Conservation (phyloP, 2,329 filamentous ascomycete genomes). For the Tolypocladium album region DNA sequence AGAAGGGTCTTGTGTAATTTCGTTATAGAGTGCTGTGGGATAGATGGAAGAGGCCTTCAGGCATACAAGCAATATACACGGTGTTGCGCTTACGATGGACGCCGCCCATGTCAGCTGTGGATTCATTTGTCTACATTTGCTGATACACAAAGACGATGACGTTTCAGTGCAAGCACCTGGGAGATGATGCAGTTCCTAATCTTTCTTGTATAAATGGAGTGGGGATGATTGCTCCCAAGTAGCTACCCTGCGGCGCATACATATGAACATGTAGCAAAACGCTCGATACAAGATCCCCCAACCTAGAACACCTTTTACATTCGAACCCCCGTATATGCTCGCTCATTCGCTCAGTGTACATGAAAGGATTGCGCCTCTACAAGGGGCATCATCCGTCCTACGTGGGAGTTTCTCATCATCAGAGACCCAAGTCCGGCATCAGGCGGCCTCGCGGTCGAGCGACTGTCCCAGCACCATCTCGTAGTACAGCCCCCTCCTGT, state of each 20-base stretch:
- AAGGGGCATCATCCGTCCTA: background rate
- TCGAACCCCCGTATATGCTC: background rate
- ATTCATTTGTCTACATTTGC: too few species aligned
- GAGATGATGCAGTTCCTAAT: too few species aligned
- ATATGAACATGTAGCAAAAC: background rate
- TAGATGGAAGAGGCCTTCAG: background rate
- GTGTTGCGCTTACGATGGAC: background rate
- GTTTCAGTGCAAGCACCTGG: too few species aligned
- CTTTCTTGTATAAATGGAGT: too few species aligned
- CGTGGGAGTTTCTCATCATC: background rate
- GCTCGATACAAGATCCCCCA: too few species aligned
- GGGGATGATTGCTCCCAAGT: background rate
- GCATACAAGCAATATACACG: background rate
- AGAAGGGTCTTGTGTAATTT: background rate
- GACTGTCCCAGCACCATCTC: slow-evolving; percentile 40
- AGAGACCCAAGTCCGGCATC: background rate
- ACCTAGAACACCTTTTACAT: background rate
- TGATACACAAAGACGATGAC: too few species aligned
- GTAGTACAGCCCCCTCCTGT: slow-evolving; percentile 35
- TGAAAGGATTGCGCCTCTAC: background rate
- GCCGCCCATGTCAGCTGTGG: too few species aligned
- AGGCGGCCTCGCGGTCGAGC: slow-evolving; percentile 21
- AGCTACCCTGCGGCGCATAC: background rate
- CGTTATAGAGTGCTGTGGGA: background rate
- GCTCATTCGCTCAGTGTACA: background rate